Conservation (phyloP, 805 yeast genomes). For the Spathaspora sp. region DNA sequence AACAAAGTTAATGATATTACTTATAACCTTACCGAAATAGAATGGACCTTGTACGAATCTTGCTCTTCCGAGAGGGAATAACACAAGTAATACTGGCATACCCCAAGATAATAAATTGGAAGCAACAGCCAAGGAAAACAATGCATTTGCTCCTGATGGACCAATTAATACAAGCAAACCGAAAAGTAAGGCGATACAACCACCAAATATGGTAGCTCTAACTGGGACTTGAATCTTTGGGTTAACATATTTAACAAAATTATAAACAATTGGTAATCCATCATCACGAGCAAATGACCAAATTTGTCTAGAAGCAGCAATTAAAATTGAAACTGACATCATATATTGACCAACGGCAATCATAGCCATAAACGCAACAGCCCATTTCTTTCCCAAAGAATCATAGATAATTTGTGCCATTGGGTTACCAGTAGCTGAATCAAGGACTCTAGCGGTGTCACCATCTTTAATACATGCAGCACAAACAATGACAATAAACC, state of each 20-base stretch:
- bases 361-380: constrained; percentile 58
- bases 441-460: constrained; percentile 37
- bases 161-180: constrained; percentile 57
- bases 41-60: constrained; percentile 66
- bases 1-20: constrained; percentile 42
- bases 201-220: constrained; percentile 57
- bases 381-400: constrained; percentile 62
- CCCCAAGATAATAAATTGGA: constrained; percentile 64
- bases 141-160: constrained; percentile 58
- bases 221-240: constrained; percentile 58
- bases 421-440: constrained; percentile 51
- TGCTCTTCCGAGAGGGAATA: constrained; percentile 46
- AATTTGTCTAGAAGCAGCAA: constrained; percentile 66
- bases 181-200: constrained; percentile 44
- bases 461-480: constrained; percentile 53
- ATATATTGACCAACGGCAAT: constrained; percentile 59
- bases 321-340: constrained; percentile 61
- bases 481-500: constrained; percentile 48
- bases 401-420: constrained; percentile 64
- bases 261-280: constrained; percentile 60
- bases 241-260: constrained; percentile 54
- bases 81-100: constrained; percentile 53
- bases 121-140: constrained; percentile 60
- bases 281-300: constrained; percentile 79
- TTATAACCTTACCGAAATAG: constrained; percentile 49